Evolutionary conservation across 2,329 filamentous ascomycete genomes (phyloP).

Genomic region (Aspergillus vadensis): DNA sequence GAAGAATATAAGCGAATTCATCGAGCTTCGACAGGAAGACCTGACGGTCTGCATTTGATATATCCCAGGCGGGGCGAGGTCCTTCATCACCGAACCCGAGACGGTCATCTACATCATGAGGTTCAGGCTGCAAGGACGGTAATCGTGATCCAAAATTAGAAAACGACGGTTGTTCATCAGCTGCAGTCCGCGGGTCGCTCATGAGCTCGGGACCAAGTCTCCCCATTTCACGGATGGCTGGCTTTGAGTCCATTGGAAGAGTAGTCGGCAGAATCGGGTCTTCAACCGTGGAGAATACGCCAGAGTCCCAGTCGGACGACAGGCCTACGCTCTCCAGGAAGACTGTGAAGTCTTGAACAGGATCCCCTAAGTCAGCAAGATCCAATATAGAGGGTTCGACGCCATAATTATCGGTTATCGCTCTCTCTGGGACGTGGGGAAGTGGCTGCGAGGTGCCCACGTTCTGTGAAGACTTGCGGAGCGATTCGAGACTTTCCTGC

Average conservation of each 20-base stretch:
- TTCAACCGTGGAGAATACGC: constrained; percentile 48
- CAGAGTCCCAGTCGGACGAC: constrained; percentile 53
- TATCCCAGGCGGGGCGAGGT: constrained; percentile 49
- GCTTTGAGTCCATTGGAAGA: constrained; percentile 41
- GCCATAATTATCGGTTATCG: constrained; percentile 46
- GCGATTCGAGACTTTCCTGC: constrained; percentile 42
- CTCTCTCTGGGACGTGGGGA: constrained; percentile 36
- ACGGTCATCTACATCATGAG: constrained; percentile 48
- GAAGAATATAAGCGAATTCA: constrained; percentile 49
- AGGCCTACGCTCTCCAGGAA: constrained; percentile 53
- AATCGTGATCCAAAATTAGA: constrained; percentile 52
- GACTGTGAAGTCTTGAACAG: constrained; percentile 52
- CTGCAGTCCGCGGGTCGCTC: constrained; percentile 40
- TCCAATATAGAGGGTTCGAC: constrained; percentile 50
- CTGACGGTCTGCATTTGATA: constrained; percentile 50
- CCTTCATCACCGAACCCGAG: constrained; percentile 47
- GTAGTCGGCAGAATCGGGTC: constrained; percentile 41
- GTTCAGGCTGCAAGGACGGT: constrained; percentile 51
- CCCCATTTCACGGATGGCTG: constrained; percentile 33
- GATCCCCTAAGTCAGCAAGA: constrained; percentile 49
- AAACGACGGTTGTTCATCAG: constrained; percentile 48
- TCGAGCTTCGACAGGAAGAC: constrained; percentile 48
- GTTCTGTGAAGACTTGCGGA: constrained; percentile 38
- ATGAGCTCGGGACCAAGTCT: constrained; percentile 45
- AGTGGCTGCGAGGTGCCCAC: constrained; percentile 41